Evolutionary conservation across 331 rosid species (phyloP).

Genomic region (Rhamnella rubrinervis): DNA sequence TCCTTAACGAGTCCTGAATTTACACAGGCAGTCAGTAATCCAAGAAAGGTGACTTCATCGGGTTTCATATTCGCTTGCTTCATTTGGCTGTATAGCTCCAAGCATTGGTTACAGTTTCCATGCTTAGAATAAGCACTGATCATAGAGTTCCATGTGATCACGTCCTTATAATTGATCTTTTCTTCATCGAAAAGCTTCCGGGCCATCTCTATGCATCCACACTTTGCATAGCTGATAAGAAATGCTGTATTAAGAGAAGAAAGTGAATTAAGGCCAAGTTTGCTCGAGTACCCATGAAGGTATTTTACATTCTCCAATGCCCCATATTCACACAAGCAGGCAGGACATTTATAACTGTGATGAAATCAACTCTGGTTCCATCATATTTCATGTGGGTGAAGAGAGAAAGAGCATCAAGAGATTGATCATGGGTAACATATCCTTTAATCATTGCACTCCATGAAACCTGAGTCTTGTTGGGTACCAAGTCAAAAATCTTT

Average conservation of each 20-base stretch:
- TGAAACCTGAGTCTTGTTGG: conserved; percentile 53
- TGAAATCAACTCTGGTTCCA: conserved; percentile 51
- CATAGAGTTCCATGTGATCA: conserved; percentile 78
- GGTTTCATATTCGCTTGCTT: conserved; percentile 47
- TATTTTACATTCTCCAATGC: conserved; percentile 68
- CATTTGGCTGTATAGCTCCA: conserved; percentile 55
- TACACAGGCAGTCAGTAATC: conserved; percentile 68
- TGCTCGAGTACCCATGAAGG: conserved; percentile 61
- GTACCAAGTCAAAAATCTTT: conserved; percentile 41
- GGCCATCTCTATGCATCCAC: conserved; percentile 74
- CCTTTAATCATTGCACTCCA: conserved; percentile 82
- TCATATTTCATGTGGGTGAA: conserved; percentile 51
- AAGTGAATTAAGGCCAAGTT: conserved; percentile 52
- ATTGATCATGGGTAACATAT: conserved; percentile 42
- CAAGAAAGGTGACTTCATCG: conserved; percentile 67
- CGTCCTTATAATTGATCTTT: conserved; percentile 45
- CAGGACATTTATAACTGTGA: conserved; percentile 55
- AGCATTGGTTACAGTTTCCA: conserved; percentile 61
- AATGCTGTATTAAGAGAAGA: conserved; percentile 57
- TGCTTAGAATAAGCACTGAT: conserved; percentile 68
- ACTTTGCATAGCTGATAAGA: conserved; percentile 74
- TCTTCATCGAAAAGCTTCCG: conserved; percentile 63
- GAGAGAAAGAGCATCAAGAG: conserved; percentile 51
- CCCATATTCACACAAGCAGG: conserved; percentile 74
- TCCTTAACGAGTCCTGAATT: conserved; percentile 64